Percentiles rank a stretch among this genome's conserved stretches.
phyloP scores from a whole-genome alignment of 2,329 filamentous ascomycete species.

The Microsporum ferrugineum region DNA sequence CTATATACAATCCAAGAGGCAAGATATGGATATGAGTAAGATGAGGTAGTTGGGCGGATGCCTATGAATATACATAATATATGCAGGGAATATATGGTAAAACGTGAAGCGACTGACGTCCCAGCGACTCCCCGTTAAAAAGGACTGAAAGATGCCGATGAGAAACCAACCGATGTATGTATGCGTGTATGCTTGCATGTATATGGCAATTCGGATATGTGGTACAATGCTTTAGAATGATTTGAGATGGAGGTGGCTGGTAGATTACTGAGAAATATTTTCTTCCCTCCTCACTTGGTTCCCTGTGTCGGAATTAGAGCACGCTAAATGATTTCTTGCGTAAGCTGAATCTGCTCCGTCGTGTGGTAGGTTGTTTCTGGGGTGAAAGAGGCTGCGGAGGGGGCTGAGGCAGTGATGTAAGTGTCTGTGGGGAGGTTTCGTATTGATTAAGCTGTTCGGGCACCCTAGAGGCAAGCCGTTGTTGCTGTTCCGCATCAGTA shows the following conservation, averaged over 20 bases:
- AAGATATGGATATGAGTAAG: not conserved
- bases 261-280: not conserved
- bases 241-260: not conserved
- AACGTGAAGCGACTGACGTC: not conserved
- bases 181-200: not conserved
- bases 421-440: not conserved
- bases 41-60: not conserved
- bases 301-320: constrained; percentile 16
- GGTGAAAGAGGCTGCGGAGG: not conserved
- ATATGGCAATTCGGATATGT: constrained; percentile 1
- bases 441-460: not conserved
- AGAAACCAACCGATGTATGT: not conserved
- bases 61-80: not conserved
- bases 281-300: not conserved
- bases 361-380: constrained; percentile 11
- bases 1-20: not conserved
- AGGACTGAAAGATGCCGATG: not conserved
- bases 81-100: not conserved
- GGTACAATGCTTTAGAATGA: not conserved
- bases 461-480: not conserved
- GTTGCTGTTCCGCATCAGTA: not conserved
- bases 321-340: constrained; percentile 36
- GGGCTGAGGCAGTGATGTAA: not conserved
- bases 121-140: not conserved
- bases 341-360: constrained; percentile 34